Evolutionary conservation across 192 early-diverging fungal species (phyloP).

Genomic region (Gryganskiella cystojenkinii): DNA sequence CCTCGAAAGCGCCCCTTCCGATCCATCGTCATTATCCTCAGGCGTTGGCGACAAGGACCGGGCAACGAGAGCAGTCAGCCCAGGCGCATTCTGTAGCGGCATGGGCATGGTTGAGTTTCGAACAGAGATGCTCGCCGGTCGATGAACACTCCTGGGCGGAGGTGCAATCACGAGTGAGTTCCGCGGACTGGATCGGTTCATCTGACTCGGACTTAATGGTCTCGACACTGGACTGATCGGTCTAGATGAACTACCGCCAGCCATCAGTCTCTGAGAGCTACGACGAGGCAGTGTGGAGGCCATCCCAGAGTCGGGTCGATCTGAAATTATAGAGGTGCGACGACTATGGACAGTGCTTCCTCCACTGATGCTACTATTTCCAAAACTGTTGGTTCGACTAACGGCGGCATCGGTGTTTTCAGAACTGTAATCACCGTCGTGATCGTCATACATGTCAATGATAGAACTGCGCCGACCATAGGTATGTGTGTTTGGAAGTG

Average conservation of each 20-base stretch:
- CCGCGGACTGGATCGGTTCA: constrained; percentile 18
- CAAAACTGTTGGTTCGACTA: constrained; percentile 5
- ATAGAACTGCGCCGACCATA: no score
- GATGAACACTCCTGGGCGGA: constrained; percentile 41
- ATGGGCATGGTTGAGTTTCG: constrained; percentile 29
- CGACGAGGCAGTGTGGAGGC: constrained; percentile 36
- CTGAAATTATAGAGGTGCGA: constrained; percentile 21
- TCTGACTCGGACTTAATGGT: constrained; percentile 26
- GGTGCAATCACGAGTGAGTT: constrained; percentile 39
- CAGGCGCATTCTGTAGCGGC: constrained; percentile 8
- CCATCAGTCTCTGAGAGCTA: constrained; percentile 32
- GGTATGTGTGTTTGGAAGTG: background rate
- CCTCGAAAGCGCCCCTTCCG: constrained; percentile 11
- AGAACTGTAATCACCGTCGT: no score
- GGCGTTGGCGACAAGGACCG: constrained; percentile 2
- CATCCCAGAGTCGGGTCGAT: constrained; percentile 18
- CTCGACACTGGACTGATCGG: constrained; percentile 48
- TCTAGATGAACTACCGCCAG: constrained; percentile 33
- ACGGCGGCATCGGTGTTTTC: background rate
- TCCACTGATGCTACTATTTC: constrained; percentile 7
- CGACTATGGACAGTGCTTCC: constrained; percentile 10
- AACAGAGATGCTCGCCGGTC: constrained; percentile 24
- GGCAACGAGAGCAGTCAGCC: background rate
- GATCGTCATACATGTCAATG: no score
- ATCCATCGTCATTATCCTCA: background rate